Base-by-base conservation (phyloP, 148 eudicot species). In the Selenicereus undatus region DNA sequence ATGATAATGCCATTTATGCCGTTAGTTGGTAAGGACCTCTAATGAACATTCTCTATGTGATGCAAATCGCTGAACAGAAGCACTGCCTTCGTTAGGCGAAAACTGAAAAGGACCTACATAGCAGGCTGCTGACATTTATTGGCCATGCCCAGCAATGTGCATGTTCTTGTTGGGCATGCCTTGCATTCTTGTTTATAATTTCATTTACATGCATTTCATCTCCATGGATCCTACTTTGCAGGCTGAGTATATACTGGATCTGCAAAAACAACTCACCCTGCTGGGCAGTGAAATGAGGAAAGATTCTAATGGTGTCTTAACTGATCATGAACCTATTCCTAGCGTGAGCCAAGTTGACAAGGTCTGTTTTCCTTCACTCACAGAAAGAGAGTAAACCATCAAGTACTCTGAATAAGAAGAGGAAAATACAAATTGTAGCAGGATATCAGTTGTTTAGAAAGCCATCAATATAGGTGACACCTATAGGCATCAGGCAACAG, bases 201-300 rank as follows among this genome's bases (percentile, higher is more conserved):
- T 66, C 26, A 54, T 16, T 39, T 54, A 58, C 74, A 52, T 70
- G 42, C 71, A 22, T n/a, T 27, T 43, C 20, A 20, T 58, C 64
- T 76, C 12, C 66, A 24, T 73, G 58, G 70, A 10, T 43, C 78
- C 78, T 26, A 58, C 74, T 21, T 83, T 84, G 78, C 92, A 96
- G 99, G 99, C 98, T 35, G 99, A 89, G 83, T 85, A 84, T 81
- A 96, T 96, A 85, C 82, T 96, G 86, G 99, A 96, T 81, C 84
- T 96, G 82, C 99, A 96, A 86, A 96, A 90, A 89, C 99, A 96
- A 87, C 91, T 96, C 56, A 91, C 91, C 58, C 80, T 96, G 83
- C 77, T 90, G 75, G 88, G 93, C 66, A 85, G 87, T 81, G 98
- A 92, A 80, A 86, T 89, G 3, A 88, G 80, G 80, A 90, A 82